These are phyloP conservation scores for Aristolochia fimbriata DNA, from an alignment of 164 flowering plant genomes.

Conservation along the genomic window DNA sequence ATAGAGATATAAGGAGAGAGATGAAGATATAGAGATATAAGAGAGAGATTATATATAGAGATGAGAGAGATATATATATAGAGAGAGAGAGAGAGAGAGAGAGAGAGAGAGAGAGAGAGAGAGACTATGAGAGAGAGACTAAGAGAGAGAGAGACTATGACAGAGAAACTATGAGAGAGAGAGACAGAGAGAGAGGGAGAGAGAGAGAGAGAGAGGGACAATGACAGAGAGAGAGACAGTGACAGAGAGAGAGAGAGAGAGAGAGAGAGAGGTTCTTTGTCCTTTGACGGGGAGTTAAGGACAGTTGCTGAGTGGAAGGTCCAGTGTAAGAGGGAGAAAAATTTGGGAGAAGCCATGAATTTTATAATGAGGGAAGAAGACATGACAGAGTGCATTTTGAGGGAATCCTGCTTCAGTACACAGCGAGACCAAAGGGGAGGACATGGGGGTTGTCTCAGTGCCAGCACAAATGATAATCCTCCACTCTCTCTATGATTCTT, in stretches of 20 bases:
- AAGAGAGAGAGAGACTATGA: background rate
- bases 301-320: background rate
- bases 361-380: background rate
- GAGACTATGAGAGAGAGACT: background rate
- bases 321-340: too few relatives aligned
- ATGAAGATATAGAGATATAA: too few relatives aligned
- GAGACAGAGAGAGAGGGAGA: too few relatives aligned
- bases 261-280: background rate
- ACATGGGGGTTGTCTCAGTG: too few relatives aligned
- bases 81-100: background rate
- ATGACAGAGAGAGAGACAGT: background rate
- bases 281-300: slow-evolving; percentile 2
- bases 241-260: background rate
- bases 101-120: background rate
- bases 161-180: too few relatives aligned
- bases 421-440: too few relatives aligned
- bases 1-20: too few relatives aligned
- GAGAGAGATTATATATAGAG: too few relatives aligned
- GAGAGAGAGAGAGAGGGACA: background rate
- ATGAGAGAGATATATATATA: too few relatives aligned
- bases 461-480: background rate
- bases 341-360: background rate
- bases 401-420: too few relatives aligned
- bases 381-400: background rate
- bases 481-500: background rate